phyloP scores from a whole-genome alignment of 176 grass and related monocot species.

The Oryza punctata region DNA sequence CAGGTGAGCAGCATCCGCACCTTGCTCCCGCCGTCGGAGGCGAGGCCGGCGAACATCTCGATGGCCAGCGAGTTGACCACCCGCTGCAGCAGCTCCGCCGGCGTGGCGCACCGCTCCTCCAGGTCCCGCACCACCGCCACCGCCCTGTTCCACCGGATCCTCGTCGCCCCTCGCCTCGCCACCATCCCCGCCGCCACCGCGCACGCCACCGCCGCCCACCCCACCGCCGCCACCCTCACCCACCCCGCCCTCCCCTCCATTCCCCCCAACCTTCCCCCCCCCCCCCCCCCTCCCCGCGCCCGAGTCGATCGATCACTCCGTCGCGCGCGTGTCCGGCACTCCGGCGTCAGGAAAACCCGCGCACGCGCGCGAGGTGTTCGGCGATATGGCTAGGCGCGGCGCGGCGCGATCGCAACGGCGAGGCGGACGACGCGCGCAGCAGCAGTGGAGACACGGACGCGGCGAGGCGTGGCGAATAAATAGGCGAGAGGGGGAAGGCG shows the following conservation, averaged over 20 bases:
- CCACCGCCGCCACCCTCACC: constrained; percentile 44
- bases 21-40: constrained; percentile 65
- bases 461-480: constrained; percentile 8
- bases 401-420: not conserved
- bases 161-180: constrained; percentile 31
- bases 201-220: constrained; percentile 54
- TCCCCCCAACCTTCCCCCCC: not conserved
- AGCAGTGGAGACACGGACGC: no score
- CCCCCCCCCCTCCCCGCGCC: not conserved
- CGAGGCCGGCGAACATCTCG: constrained; percentile 77
- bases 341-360: no score
- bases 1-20: constrained; percentile 81
- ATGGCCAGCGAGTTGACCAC: constrained; percentile 63
- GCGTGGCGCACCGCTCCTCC: constrained; percentile 65
- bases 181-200: constrained; percentile 47
- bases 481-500: not conserved
- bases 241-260: constrained; percentile 42
- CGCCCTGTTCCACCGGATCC: constrained; percentile 49
- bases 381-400: not conserved
- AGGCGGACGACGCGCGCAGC: no score
- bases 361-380: not conserved
- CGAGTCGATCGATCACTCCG: not conserved
- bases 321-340: not conserved
- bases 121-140: constrained; percentile 50
- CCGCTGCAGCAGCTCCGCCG: constrained; percentile 50